Evolutionary conservation across 805 yeast genomes (phyloP), one percentile per base, ranked within the genome.

Genomic region (Lipomyces starkeyi): DNA sequence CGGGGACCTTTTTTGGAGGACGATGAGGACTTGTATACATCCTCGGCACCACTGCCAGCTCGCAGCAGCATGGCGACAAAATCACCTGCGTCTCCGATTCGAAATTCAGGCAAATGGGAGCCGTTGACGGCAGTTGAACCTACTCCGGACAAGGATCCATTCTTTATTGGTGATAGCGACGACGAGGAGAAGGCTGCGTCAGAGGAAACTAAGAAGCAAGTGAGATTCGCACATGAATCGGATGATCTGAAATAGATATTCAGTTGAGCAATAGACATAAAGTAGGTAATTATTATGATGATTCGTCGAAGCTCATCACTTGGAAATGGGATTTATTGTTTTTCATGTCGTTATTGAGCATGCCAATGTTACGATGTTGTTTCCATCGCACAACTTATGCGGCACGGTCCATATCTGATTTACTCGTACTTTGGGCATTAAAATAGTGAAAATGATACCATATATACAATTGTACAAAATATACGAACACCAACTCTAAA

Each of bases 101-200:
- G 62, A 35, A 69, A 61, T 14, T 52, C 66, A 9, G 59, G 65
- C 62, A 82, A 82, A 72, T 83, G 86, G 85, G 81, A 81, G 71
- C 82, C 84, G 7, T 74, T 84, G 27, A 74, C 80, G 27, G 71
- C 78, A 20, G 80, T 78, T 13, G 77, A 77, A 47, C 83, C 84
- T 6, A 80, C 80, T 67, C 83, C 84, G 27, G 80, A 75, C 52
- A 83, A 82, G 72, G 87, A 83, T 59, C 84, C 85, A 3, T 85
- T 85, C 72, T 77, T 82, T 60, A 83, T 85, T 59, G 86, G 83
- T 55, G 86, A 84, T 63, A 81, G 84, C 66, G 87, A 84, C 63
- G 87, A 84, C 49, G 81, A 78, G 35, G 78, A 32, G 22, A 49
- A 58, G 9, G 29, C 62, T 25, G 20, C 49, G 25, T 7, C 40